Evolutionary conservation across 129 eudicot species (phyloP), one percentile per base, ranked within the genome.

Genomic region (Dittrichia graveolens): DNA sequence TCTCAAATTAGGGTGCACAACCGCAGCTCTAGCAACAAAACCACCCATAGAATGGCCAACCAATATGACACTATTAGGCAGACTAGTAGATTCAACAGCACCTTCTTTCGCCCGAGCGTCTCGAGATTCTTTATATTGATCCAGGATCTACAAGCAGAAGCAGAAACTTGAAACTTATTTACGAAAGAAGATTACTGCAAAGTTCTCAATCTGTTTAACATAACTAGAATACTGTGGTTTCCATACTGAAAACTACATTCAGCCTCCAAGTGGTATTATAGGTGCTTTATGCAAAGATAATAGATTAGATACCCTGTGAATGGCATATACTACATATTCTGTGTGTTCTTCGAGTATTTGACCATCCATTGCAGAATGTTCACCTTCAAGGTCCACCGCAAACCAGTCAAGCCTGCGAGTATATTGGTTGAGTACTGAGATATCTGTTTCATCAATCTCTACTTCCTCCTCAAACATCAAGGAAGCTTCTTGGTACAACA

Each of bases 21-120:
- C 75, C 56, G 97, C 96, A 65, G 99, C 99, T 83, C 99, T 90
- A 35, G 97, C 97, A 86, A 95, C 97, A 88, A 95, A 95, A 54
- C 99, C 99, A 79, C 99, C 99, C 96, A 95, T 91, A 19, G 97
- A 95, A 73, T 95, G 99, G 75, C 99, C 99, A 73, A 95, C 97
- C 75, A 91, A 72, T 66, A 95, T 83, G 49, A 95, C 99, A 78
- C 86, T 88, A 71, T 38, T 81, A 2, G 97, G 96, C 48, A 83
- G 70, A 67, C 72, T 80, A 38, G 88, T 81, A 77, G 86, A 83
- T 53, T 65, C 67, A 41, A 84, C 84, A 70, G 82, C 86, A 43
- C 96, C 94, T 83, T 88, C 96, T 77, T 73, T 86, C 54, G 68
- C 84, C 71, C 88, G 80, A 59, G 88, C 83, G 66, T 90, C 89